Evolutionary conservation across 2,329 filamentous ascomycete species (phyloP), one percentile per base, ranked within the genome.

Genomic region (Colletotrichum ledebouriae): DNA sequence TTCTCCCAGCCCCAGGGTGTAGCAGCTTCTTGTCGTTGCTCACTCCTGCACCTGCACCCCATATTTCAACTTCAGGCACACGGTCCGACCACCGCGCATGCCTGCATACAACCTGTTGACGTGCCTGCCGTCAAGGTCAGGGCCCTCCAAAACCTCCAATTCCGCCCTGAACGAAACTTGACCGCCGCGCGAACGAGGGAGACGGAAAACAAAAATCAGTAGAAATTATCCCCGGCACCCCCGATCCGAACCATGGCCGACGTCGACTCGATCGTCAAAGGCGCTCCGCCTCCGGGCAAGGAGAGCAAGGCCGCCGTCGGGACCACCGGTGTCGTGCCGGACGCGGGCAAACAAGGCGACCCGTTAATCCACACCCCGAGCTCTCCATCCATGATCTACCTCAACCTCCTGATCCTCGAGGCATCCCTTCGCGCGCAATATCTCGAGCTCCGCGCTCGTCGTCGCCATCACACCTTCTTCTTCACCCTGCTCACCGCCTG

Each of bases 351-450:
- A 73, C 79, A 83, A 33, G 81, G 82, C 76, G 94, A 97, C 77
- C 93, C 94, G 33, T 87, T 95, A 71, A 90, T 90, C 74, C 89
- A 91, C 70, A 89, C 95, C 15, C 94, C 94, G n/a, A 95, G 92
- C 76, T 94, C 93, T 15, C 94, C 94, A 52, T 93, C 94, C 62
- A 96, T 97, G 84, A 98, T 99, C 76, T 99, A 99, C 82, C 90
- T 99, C 75, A 99, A 99, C 80, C 91, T 99, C 25, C 88, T 99
- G 67, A 97, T 99, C 75, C 92, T 99, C 79, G 96, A 99, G 79
- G 94, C 94, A 56, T 97, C 94, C 5, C 85, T 99, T 41, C 93
- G 96, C 72, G 91, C 94, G 25, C 96, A 99, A 75, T 98, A 97
- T 80, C 89, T 99, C 64, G 93, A 94, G 71, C 87, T 98, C 50